phyloP scores from a whole-genome alignment of 768 basidiomycete species.

The Boletales sp. region DNA sequence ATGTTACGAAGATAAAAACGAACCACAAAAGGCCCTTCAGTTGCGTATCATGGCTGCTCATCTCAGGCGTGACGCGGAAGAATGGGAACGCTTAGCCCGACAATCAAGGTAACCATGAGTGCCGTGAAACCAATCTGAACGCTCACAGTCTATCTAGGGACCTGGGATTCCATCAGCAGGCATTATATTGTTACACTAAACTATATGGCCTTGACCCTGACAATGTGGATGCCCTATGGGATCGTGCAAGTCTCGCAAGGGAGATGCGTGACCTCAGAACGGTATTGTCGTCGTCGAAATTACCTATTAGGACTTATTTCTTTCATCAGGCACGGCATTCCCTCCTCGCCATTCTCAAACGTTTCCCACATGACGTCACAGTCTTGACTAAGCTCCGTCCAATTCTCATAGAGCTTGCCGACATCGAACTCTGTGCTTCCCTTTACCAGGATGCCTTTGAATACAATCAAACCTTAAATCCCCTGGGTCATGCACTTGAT shows the following conservation, averaged over 20 bases:
- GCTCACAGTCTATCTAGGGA: constrained; percentile 58
- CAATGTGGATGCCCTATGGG: constrained; percentile 87
- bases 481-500: constrained; percentile 40
- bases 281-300: constrained; percentile 36
- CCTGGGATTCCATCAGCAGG: constrained; percentile 75
- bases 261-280: constrained; percentile 67
- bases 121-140: constrained; percentile 50
- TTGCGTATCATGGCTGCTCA: constrained; percentile 89
- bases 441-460: constrained; percentile 75
- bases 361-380: constrained; percentile 62
- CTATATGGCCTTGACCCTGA: constrained; percentile 72
- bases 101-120: constrained; percentile 60
- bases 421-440: constrained; percentile 57
- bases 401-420: constrained; percentile 50
- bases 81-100: constrained; percentile 79
- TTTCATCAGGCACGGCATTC: constrained; percentile 25
- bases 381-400: constrained; percentile 73
- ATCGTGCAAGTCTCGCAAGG: constrained; percentile 77
- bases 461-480: constrained; percentile 47
- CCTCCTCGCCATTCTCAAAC: constrained; percentile 24
- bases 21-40: constrained; percentile 71
- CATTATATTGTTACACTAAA: constrained; percentile 88
- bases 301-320: background rate
- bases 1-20: constrained; percentile 71
- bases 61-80: constrained; percentile 76